Evolutionary conservation across 1,284 basidiomycete species (phyloP).

Genomic region (Heterobasidion occidentale): DNA sequence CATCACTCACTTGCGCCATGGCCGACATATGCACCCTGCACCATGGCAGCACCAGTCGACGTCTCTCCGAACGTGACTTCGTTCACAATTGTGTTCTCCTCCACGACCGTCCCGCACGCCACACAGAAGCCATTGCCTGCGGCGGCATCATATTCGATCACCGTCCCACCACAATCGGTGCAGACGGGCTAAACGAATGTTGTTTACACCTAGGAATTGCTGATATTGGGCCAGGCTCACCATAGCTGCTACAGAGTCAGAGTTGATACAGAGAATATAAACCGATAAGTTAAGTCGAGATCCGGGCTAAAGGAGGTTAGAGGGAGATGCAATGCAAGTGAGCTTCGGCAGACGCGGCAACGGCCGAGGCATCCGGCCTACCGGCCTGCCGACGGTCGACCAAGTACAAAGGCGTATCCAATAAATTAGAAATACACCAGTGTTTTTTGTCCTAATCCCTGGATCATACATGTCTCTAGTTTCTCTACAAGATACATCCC

Average conservation of each 20-base stretch:
- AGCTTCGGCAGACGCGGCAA: background rate
- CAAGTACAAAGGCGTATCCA: background rate
- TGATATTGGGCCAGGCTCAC: too few species aligned
- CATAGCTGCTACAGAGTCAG: background rate
- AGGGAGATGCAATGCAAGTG: background rate
- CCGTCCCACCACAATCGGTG: constrained; percentile 66
- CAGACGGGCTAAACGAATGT: constrained; percentile 37
- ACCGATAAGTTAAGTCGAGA: background rate
- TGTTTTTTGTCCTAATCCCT: background rate
- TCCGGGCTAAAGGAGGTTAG: background rate
- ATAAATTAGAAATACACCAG: background rate
- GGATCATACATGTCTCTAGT: too few species aligned
- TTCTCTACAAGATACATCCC: too few species aligned
- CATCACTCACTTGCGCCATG: constrained; percentile 78
- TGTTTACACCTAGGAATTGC: background rate
- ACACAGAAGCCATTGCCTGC: constrained; percentile 82
- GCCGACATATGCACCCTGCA: constrained; percentile 92
- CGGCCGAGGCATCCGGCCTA: background rate
- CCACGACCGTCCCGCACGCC: constrained; percentile 82
- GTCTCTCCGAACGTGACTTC: constrained; percentile 92
- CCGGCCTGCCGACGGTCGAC: too few species aligned
- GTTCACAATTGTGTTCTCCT: constrained; percentile 92
- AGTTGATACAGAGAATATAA: background rate
- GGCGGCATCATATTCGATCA: constrained; percentile 76
- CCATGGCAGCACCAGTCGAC: constrained; percentile 87